These are phyloP conservation scores for Ogataea hybrid DNA, from an alignment of 1,139 yeast species.

Conservation along the genomic window DNA sequence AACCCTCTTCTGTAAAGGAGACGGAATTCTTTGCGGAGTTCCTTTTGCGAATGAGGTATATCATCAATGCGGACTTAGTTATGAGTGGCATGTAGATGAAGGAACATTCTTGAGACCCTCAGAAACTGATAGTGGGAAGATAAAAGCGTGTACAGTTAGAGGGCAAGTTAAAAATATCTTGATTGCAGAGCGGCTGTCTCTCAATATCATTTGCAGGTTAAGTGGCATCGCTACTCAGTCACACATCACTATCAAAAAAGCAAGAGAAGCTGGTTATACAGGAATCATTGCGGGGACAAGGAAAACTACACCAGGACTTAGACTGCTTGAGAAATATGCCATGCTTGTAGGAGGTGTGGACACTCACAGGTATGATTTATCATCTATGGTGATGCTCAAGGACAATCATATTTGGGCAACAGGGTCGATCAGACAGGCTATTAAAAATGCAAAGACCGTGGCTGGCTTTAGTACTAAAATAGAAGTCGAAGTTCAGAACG, in stretches of 20 bases:
- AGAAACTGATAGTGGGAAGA: constrained; percentile 46
- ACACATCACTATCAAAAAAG: constrained; percentile 52
- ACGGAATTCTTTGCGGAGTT: constrained; percentile 81
- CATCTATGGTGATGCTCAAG: constrained; percentile 94
- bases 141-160: constrained; percentile 71
- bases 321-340: constrained; percentile 85
- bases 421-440: constrained; percentile 87
- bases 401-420: constrained; percentile 93
- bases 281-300: constrained; percentile 97
- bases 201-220: constrained; percentile 77
- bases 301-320: constrained; percentile 94
- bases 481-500: constrained; percentile 87
- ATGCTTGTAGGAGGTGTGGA: constrained; percentile 97
- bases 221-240: constrained; percentile 92
- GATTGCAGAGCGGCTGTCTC: constrained; percentile 82
- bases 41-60: constrained; percentile 90
- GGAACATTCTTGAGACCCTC: constrained; percentile 60
- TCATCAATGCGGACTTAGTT: constrained; percentile 66
- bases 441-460: constrained; percentile 68
- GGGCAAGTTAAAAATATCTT: constrained; percentile 81
- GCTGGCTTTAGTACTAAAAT: constrained; percentile 90
- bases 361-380: constrained; percentile 86
- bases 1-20: constrained; percentile 75
- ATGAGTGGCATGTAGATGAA: constrained; percentile 71
- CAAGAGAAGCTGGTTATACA: constrained; percentile 67